A percentile compares a stretch with the other conserved stretches of the same genome.
phyloP scores from a whole-genome alignment of 75 land plant genomes.

The Larix kaempferi region DNA sequence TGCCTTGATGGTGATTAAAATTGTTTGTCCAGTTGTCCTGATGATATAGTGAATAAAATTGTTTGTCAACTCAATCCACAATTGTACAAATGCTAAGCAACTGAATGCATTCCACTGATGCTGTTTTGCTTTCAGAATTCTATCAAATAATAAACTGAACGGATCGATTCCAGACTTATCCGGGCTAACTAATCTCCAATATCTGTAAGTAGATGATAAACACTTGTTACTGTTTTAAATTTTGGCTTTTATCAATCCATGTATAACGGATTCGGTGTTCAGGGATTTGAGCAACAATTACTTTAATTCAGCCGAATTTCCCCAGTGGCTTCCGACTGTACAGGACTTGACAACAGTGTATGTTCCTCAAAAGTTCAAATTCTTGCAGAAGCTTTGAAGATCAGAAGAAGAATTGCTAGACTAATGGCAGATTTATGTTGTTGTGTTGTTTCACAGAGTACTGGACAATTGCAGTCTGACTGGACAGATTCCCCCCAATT shows the following conservation, averaged over 20 bases:
- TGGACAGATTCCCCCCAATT: neutral
- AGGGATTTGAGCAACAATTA: slow-evolving; percentile 69
- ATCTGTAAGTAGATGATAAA: slow-evolving; percentile 41
- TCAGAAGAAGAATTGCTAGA: neutral
- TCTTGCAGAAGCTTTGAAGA: too few species aligned
- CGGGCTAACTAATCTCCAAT: slow-evolving; percentile 41
- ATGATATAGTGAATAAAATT: too few species aligned
- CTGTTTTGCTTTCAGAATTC: slow-evolving; percentile 31
- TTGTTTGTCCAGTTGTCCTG: too few species aligned
- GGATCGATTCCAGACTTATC: slow-evolving; percentile 62
- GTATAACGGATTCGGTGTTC: neutral
- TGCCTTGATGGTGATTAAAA: too few species aligned
- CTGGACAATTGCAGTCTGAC: slow-evolving; percentile 4
- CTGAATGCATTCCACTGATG: neutral
- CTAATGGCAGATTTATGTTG: neutral
- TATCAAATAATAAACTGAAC: slow-evolving; percentile 45
- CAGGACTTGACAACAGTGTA: slow-evolving; percentile 51
- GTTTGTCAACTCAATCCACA: too few species aligned
- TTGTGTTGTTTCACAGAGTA: neutral
- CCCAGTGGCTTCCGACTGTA: slow-evolving; percentile 47
- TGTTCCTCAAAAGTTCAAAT: slow-evolving; percentile 15
- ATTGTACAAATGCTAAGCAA: too few species aligned
- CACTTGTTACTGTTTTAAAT: neutral
- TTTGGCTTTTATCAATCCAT: neutral
- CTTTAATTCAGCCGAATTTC: slow-evolving; percentile 43